A percentile compares a stretch with the other conserved stretches of the same genome.
Evolutionary conservation across 805 yeast species (phyloP).

Genomic region (Naumovozyma dairenensis): DNA sequence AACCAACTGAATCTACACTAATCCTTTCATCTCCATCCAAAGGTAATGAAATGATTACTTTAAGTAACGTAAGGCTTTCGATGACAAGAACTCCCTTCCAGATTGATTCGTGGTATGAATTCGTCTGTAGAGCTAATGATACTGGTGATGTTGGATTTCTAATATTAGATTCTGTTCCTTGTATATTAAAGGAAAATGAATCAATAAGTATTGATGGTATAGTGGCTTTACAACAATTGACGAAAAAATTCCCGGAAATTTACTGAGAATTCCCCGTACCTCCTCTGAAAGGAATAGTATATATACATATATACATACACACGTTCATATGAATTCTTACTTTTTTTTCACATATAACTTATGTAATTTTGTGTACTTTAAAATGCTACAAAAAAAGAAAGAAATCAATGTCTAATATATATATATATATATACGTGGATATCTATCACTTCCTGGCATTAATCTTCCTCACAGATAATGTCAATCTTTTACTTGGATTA

Average conservation of each 20-base stretch:
- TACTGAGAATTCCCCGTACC: slow-evolving; percentile 9
- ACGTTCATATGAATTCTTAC: no score
- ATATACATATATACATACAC: slow-evolving; percentile 1
- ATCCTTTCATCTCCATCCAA: slow-evolving; percentile 21
- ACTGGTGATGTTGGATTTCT: slow-evolving; percentile 27
- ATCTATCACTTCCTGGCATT: slow-evolving; percentile 7
- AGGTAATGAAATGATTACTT: slow-evolving; percentile 22
- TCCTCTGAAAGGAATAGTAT: neutral
- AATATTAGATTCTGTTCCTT: slow-evolving; percentile 26
- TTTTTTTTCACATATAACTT: neutral
- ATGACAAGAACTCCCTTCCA: slow-evolving; percentile 17
- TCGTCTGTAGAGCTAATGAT: slow-evolving; percentile 27
- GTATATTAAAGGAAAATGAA: slow-evolving; percentile 22
- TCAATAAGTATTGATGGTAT: slow-evolving; percentile 25
- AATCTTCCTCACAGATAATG: slow-evolving; percentile 23
- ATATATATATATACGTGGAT: neutral
- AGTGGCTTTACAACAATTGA: slow-evolving; percentile 25
- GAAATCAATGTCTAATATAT: neutral
- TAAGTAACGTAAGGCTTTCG: slow-evolving; percentile 21
- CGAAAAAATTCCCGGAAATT: slow-evolving; percentile 25
- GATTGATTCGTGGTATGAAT: slow-evolving; percentile 28
- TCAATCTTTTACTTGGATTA: slow-evolving; percentile 46
- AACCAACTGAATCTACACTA: slow-evolving; percentile 22
- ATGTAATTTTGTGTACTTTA: neutral
- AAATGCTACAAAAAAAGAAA: neutral